These are phyloP conservation scores for Centella asiatica DNA, from an alignment of 129 eudicot species.

Conservation along the genomic window DNA sequence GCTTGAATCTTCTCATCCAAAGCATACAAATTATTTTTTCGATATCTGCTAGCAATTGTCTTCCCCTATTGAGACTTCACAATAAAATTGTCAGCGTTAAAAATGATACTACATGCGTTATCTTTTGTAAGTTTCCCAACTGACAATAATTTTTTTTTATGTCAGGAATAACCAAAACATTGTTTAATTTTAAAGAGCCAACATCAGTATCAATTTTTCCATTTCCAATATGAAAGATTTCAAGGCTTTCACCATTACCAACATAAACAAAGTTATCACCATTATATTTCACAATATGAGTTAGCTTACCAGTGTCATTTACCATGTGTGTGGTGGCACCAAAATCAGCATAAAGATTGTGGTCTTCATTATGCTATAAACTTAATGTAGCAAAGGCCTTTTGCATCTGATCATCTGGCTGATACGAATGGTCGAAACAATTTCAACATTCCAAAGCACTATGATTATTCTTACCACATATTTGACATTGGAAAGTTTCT, in stretches of 20 bases:
- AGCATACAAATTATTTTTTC: not conserved
- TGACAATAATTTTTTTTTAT: not conserved
- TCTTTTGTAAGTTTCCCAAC: not conserved
- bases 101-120: not conserved
- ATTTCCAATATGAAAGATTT: not conserved
- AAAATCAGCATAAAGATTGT: not conserved
- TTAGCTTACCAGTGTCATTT: not conserved
- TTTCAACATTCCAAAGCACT: not conserved
- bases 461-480: not conserved
- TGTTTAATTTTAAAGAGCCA: not conserved
- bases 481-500: not conserved
- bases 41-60: not conserved
- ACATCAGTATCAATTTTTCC: not conserved
- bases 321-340: constrained; percentile 1
- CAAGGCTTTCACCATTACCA: not conserved
- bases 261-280: not conserved
- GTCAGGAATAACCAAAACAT: not conserved
- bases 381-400: not conserved
- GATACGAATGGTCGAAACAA: not conserved
- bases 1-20: not conserved
- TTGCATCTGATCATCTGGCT: not conserved
- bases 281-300: not conserved
- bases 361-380: not conserved
- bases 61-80: not conserved
- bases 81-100: not conserved